A percentile compares a stretch with the other conserved stretches of the same genome.
These are phyloP conservation scores for Lipomyces spencermartinsiae DNA, from an alignment of 805 yeast genomes.

Conservation along the genomic window DNA sequence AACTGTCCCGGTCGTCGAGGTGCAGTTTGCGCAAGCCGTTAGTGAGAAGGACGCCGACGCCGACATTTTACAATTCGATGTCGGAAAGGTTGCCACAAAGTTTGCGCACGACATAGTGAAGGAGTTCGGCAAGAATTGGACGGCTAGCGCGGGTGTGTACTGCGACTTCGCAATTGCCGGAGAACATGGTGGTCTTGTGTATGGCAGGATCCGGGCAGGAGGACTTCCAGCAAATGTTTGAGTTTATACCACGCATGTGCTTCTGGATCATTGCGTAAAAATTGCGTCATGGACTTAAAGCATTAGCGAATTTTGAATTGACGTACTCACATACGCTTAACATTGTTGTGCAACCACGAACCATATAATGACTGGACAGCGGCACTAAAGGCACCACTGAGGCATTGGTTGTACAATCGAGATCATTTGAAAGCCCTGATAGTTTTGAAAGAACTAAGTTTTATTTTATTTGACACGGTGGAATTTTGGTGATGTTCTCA, in stretches of 20 bases:
- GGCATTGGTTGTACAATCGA: too few species aligned
- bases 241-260: neutral
- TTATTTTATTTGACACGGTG: too few species aligned
- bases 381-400: too few species aligned
- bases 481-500: too few species aligned
- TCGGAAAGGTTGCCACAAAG: constrained; percentile 2
- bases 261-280: too few species aligned
- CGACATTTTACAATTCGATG: neutral
- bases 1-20: neutral
- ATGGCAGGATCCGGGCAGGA: constrained; percentile 1
- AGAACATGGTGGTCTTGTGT: neutral
- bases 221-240: neutral
- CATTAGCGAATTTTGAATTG: too few species aligned
- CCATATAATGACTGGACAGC: too few species aligned
- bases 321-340: too few species aligned
- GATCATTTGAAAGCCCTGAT: too few species aligned
- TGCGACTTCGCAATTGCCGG: constrained; percentile 1
- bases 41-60: constrained; percentile 1
- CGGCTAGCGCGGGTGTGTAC: neutral
- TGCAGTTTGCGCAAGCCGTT: constrained; percentile 1
- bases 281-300: too few species aligned
- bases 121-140: neutral
- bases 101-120: constrained; percentile 4
- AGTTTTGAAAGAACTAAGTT: too few species aligned
- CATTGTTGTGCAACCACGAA: too few species aligned